A percentile compares a stretch with the other conserved stretches of the same genome.
phyloP scores from a whole-genome alignment of 169 alveolate species.

The Eimeria sp. region DNA sequence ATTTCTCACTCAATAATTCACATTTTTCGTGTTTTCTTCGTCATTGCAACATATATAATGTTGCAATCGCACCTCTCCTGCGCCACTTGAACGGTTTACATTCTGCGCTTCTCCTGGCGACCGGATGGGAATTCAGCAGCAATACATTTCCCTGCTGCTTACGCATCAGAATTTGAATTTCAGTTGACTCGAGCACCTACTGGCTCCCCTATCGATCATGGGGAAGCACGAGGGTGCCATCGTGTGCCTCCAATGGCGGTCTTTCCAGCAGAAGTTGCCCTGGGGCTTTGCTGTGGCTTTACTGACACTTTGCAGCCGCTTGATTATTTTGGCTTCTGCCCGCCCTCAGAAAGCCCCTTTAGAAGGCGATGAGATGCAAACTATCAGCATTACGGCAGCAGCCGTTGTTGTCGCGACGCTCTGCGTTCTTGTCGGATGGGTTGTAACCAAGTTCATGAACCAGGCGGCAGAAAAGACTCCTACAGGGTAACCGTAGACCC shows the following conservation, averaged over 20 bases:
- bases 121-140: neutral
- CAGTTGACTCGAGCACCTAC: neutral
- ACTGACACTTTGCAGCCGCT: neutral
- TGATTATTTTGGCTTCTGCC: neutral
- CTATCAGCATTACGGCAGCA: neutral
- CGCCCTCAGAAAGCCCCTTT: neutral
- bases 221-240: neutral
- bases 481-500: neutral
- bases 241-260: neutral
- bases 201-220: neutral
- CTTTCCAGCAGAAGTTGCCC: neutral
- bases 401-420: neutral
- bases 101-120: neutral
- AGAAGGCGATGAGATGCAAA: neutral
- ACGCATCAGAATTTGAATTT: neutral
- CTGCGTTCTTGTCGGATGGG: neutral
- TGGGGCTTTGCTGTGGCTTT: neutral
- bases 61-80: neutral
- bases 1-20: neutral
- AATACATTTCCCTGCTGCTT: neutral
- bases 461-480: neutral
- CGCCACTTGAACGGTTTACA: neutral
- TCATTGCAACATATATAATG: neutral
- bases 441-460: neutral
- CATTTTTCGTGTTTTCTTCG: neutral